Evolutionary conservation across 2,329 filamentous ascomycete genomes (phyloP), one percentile per base, ranked within the genome.

Genomic region (Pezicula carpinea): DNA sequence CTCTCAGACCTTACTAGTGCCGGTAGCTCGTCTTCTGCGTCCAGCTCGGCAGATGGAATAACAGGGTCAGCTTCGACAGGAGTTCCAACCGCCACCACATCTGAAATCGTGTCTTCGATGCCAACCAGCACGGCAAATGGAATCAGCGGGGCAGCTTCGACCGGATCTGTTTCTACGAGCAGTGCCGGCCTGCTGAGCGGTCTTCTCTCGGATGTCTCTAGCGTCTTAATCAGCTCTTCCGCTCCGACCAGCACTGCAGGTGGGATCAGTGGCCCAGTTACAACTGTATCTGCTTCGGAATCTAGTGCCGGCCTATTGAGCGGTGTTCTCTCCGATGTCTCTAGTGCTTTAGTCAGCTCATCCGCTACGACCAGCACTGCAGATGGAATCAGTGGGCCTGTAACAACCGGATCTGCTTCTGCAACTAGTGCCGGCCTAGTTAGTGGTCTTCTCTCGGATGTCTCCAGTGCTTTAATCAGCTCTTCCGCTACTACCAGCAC

Each of bases 301-400:
- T n/a, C n/a, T n/a, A n/a, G n/a, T n/a, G n/a, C n/a, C n/a, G n/a
- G n/a, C n/a, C n/a, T n/a, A n/a, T n/a, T n/a, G n/a, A n/a, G n/a
- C n/a, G n/a, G n/a, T n/a, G n/a, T n/a, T n/a, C n/a, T n/a, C n/a
- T n/a, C n/a, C n/a, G n/a, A n/a, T n/a, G n/a, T n/a, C n/a, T n/a
- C n/a, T n/a, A n/a, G n/a, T n/a, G n/a, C n/a, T n/a, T n/a, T n/a
- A n/a, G n/a, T n/a, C n/a, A n/a, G n/a, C n/a, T n/a, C 35, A 17
- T 45, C 36, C 6, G 19, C 21, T 8, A 18, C 48, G 39, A 46
- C 41, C 22, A 29, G 29, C n/a, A 54, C 48, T n/a, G 46, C 33
- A 29, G 18, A 18, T 18, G 35, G 35, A 7, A 39, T 39, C 35
- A 39, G 3, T 18, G 35, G 35, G n/a, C 35, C 35, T 15, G 35